Conservation (phyloP, 2,329 filamentous ascomycete species). For the Arthrobotrys entomopaga region DNA sequence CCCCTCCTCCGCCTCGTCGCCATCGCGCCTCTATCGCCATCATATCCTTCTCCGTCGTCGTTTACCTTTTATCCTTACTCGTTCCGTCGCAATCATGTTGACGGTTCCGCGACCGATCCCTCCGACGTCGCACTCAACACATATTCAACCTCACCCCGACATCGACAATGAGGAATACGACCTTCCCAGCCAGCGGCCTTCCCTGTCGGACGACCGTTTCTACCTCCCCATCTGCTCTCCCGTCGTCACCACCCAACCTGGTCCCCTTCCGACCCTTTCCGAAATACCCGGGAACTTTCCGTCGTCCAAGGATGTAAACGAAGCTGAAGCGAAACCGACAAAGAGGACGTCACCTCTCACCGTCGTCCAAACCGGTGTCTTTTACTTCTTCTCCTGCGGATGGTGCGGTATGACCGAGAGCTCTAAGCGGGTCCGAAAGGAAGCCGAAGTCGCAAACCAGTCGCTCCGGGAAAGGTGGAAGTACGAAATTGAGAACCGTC, state of each 20-base stretch:
- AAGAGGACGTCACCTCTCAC: constrained; percentile 46
- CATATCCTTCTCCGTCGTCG: background rate
- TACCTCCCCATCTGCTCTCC: constrained; percentile 53
- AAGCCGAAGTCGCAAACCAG: constrained; percentile 44
- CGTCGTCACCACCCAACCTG: constrained; percentile 47
- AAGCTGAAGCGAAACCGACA: constrained; percentile 43
- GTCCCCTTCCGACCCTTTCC: constrained; percentile 36
- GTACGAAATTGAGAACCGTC: constrained; percentile 52
- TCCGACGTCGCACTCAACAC: constrained; percentile 31
- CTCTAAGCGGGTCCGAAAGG: constrained; percentile 49
- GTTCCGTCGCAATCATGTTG: constrained; percentile 17
- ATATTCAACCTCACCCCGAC: background rate
- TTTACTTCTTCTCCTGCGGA: constrained; percentile 55
- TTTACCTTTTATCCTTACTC: background rate
- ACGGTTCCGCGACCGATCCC: constrained; percentile 15
- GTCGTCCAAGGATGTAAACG: constrained; percentile 37
- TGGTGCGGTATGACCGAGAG: constrained; percentile 54
- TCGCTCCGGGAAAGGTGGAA: constrained; percentile 49
- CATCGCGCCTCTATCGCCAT: background rate
- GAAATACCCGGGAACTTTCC: constrained; percentile 43
- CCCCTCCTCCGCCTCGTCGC: background rate
- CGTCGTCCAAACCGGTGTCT: constrained; percentile 52
- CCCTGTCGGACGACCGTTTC: constrained; percentile 49
- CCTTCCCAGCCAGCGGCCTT: constrained; percentile 34
- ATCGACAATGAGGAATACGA: constrained; percentile 8